Base-by-base conservation (phyloP, 768 basidiomycete genomes). In the Tricholoma furcatifolium region DNA sequence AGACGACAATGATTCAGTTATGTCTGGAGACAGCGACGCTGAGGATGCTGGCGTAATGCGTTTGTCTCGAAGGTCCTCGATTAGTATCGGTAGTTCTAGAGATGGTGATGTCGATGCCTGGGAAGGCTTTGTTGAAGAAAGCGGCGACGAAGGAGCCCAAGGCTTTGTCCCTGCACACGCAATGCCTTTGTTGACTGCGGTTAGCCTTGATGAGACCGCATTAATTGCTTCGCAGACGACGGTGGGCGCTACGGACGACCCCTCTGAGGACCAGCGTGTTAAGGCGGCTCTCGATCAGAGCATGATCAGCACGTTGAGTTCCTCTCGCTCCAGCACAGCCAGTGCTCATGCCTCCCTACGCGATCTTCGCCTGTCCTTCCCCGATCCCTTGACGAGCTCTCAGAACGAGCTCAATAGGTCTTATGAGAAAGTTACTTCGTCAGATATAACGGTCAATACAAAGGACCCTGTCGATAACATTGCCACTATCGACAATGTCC, bases 231-330 rank as follows among this genome's bases (percentile, higher is more conserved):
- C 61, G 50, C 53, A 56, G 40, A 44, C 52, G 21, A 56, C 63
- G 56, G 56, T 64, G 45, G 58, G 57, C 51, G 65, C 65, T 38
- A 68, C 73, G 27, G 67, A 70, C 43, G 77, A 80, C 58, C 71
- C 74, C 14, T 70, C 70, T 32, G 88, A 90, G 67, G 88, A 91
- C 59, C 74, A 83, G 59, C 76, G 79, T 39, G 82, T 90, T 60
- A 85, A 81, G 60, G 86, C 83, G 60, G 88, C 81, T 18, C 78
- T 91, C 52, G 87, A 91, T 67, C 88, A 91, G 70, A 91, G 88
- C 71, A 80, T 91, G 72, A 77, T 88, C 63, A 86, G 88, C 68
- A 91, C 88, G 14, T 76, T 91, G 56, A 85, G 81, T 70, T 77
- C 82, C 44, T 90, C 88, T 51, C 84, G 87, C 59, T 81, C 87